Evolutionary conservation across 805 yeast species (phyloP).

Genomic region (Saccharomycopsis vini): DNA sequence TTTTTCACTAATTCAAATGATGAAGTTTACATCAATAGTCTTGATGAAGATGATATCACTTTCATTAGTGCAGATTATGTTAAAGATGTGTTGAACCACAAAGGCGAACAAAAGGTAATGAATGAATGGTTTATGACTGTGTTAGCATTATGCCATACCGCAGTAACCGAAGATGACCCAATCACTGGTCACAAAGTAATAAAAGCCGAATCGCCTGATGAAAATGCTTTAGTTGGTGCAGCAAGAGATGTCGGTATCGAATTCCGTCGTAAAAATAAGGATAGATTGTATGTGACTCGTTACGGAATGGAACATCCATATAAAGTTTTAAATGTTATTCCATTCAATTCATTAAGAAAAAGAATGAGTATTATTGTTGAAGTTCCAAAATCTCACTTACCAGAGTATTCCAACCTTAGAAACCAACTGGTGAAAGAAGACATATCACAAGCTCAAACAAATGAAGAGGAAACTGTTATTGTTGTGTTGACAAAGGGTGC

Average conservation of each 20-base stretch:
- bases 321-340: constrained; percentile 46
- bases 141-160: constrained; percentile 68
- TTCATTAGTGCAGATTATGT: constrained; percentile 55
- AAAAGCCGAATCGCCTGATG: constrained; percentile 82
- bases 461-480: constrained; percentile 35
- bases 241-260: constrained; percentile 69
- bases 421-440: constrained; percentile 1
- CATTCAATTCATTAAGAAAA: constrained; percentile 65
- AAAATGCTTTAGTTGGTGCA: constrained; percentile 67
- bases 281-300: constrained; percentile 33
- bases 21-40: constrained; percentile 32
- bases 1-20: constrained; percentile 12
- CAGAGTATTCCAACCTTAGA: constrained; percentile 10
- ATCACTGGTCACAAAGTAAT: constrained; percentile 34
- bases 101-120: constrained; percentile 34
- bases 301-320: constrained; percentile 39
- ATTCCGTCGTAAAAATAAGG: constrained; percentile 45
- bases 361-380: constrained; percentile 69
- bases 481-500: constrained; percentile 63
- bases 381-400: constrained; percentile 27
- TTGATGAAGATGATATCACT: constrained; percentile 43
- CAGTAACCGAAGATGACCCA: constrained; percentile 47
- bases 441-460: constrained; percentile 1
- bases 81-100: constrained; percentile 39
- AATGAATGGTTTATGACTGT: constrained; percentile 55